Percentiles rank a stretch among this genome's conserved stretches.
phyloP scores from a whole-genome alignment of 768 basidiomycete genomes.

The Mycena belliarum region DNA sequence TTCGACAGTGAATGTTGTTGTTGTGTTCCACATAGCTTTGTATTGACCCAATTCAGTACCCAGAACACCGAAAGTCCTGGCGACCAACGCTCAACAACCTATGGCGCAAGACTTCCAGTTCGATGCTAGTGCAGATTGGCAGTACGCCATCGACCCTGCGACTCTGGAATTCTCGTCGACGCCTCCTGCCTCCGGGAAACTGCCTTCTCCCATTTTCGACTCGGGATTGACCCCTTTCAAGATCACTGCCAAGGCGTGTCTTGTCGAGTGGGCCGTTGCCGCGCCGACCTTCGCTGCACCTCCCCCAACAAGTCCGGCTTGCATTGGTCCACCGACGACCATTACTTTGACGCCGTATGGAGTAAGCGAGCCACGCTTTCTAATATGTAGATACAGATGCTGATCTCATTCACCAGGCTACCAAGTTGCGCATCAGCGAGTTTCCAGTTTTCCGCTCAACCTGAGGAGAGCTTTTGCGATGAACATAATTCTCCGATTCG shows the following conservation, averaged over 20 bases:
- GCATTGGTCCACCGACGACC: constrained; percentile 26
- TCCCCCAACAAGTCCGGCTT: constrained; percentile 29
- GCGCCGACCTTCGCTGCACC: constrained; percentile 36
- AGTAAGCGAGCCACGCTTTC: constrained; percentile 14
- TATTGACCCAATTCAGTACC: constrained; percentile 20
- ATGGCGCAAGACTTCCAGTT: constrained; percentile 52
- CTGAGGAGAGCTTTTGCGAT: too few species aligned
- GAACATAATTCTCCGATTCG: too few species aligned
- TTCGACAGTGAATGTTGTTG: constrained; percentile 30
- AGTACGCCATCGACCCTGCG: constrained; percentile 54
- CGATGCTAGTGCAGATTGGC: constrained; percentile 49
- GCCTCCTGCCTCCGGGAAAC: constrained; percentile 25
- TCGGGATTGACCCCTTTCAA: constrained; percentile 35
- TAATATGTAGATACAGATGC: not conserved
- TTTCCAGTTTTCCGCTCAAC: constrained; percentile 14
- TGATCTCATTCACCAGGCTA: constrained; percentile 6
- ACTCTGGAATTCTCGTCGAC: constrained; percentile 27
- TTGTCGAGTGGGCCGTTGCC: constrained; percentile 34
- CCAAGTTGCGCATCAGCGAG: constrained; percentile 21
- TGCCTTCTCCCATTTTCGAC: constrained; percentile 34
- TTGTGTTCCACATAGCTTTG: not conserved
- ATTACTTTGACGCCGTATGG: constrained; percentile 36
- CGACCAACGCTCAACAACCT: constrained; percentile 42
- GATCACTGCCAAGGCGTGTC: constrained; percentile 36
- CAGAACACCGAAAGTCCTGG: constrained; percentile 36